Evolutionary conservation across 2,329 filamentous ascomycete species (phyloP), one percentile per base, ranked within the genome.

Genomic region (Dryadomyces quercivorus): DNA sequence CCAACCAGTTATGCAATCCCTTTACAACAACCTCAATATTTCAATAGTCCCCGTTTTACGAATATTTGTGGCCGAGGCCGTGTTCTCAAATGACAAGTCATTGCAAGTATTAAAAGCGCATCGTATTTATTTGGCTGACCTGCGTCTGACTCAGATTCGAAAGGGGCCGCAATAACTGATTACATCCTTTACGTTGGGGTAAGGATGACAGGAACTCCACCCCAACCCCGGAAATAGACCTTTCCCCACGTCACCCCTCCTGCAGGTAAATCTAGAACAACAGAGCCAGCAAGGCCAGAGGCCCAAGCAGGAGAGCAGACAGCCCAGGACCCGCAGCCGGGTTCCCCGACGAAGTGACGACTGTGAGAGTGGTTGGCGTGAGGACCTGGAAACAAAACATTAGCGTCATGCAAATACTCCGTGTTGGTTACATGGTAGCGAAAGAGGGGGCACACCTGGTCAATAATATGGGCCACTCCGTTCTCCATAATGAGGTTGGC

Each of bases 401-500:
- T 43, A 43, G 42, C 13, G 3, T n/a, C 15, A n/a, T 18, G 42
- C 5, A 22, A 50, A 13, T 12, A 50, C 26, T 31, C 26, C 4
- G 16, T 16, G 18, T 4, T 8, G n/a, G n/a, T 18, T n/a, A 16
- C 3, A 21, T 2, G 7, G 44, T 21, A 4, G 6, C 5, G 5
- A 13, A 20, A 46, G 44, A 7, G 12, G 44, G 10, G 15, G 10
- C 26, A 40, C 20, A 61, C 61, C 58, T 61, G 55, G 50, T 61
- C 54, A n/a, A 62, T 56, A 13, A 62, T 58, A 44, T 62, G 61
- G 20, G 61, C 61, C 13, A 62, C 61, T 7, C 61, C 61, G 20
- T 60, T 62, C 16, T 58, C 56, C 16, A 62, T 53, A 13, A 62
- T 47, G 5, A 61, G 46, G 48, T 62, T 62, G 4, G 61, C 56